These are phyloP conservation scores for Blastocystis sp. DNA, from an alignment of 352 stramenopile species.

Conservation along the genomic window DNA sequence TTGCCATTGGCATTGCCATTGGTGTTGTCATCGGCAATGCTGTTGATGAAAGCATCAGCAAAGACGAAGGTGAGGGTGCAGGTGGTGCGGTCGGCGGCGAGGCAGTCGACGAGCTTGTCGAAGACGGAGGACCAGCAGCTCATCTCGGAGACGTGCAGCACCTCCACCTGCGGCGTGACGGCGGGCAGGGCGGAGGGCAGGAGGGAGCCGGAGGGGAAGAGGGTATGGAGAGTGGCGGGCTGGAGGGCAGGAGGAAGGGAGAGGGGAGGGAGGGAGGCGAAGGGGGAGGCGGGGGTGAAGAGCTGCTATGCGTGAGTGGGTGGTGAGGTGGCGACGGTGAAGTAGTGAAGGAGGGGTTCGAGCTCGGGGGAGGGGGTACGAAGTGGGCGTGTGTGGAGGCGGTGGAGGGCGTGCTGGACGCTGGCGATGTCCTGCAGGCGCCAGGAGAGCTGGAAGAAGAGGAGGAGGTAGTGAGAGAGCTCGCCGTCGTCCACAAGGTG, in stretches of 20 bases:
- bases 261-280: not conserved
- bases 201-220: not conserved
- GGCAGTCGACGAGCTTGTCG: slow-evolving; percentile 21
- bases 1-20: not conserved
- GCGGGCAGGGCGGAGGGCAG: not conserved
- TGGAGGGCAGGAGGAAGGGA: not conserved
- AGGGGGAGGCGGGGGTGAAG: not conserved
- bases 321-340: not conserved
- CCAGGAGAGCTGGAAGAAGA: slow-evolving; percentile 37
- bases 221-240: not conserved
- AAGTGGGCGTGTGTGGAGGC: not conserved
- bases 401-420: not conserved
- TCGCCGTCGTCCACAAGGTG: not conserved
- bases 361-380: not conserved
- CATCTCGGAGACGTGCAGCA: not conserved
- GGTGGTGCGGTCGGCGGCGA: not conserved
- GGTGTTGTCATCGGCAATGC: not conserved
- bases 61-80: slow-evolving; percentile 13
- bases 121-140: slow-evolving; percentile 28
- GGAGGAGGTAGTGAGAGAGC: not conserved
- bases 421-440: slow-evolving; percentile 10
- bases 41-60: not conserved
- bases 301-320: not conserved
- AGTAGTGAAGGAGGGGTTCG: not conserved
- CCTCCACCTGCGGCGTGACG: not conserved